phyloP scores from a whole-genome alignment of 495 filamentous ascomycete species.

The Tuber borchii region DNA sequence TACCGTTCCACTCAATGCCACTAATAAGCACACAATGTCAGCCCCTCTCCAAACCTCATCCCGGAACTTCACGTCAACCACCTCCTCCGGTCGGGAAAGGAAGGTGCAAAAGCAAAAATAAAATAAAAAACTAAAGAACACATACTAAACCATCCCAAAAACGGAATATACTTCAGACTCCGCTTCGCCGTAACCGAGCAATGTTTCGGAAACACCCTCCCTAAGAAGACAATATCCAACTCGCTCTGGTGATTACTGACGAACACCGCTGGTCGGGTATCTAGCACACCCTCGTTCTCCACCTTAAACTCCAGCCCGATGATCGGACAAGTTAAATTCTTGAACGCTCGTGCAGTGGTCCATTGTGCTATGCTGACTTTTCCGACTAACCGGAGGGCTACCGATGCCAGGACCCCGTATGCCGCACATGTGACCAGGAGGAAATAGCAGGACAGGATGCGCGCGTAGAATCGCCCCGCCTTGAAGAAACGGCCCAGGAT shows the following conservation, averaged over 20 bases:
- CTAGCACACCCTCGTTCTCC: conserved; percentile 57
- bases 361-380: conserved; percentile 74
- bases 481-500: conserved; percentile 38
- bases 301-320: conserved; percentile 78
- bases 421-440: conserved; percentile 58
- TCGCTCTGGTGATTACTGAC: conserved; percentile 87
- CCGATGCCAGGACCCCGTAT: conserved; percentile 72
- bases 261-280: conserved; percentile 75
- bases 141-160: conserved; percentile 85
- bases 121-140: conserved; percentile 33
- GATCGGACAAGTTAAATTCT: conserved; percentile 65
- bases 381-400: conserved; percentile 63
- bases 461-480: conserved; percentile 56
- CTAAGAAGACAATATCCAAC: conserved; percentile 87
- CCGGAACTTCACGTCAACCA: neutral
- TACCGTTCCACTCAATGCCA: conserved; percentile 79
- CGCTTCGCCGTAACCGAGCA: conserved; percentile 92
- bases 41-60: conserved; percentile 6
- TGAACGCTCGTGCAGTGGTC: conserved; percentile 73
- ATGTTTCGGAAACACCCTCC: conserved; percentile 71
- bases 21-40: conserved; percentile 31
- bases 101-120: neutral
- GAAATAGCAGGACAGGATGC: conserved; percentile 64
- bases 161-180: conserved; percentile 68
- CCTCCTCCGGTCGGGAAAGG: neutral